Percentiles rank a stretch among this genome's conserved stretches.
Evolutionary conservation across 73 alveolate species (phyloP).

Genomic region (Paramecium biaurelia): DNA sequence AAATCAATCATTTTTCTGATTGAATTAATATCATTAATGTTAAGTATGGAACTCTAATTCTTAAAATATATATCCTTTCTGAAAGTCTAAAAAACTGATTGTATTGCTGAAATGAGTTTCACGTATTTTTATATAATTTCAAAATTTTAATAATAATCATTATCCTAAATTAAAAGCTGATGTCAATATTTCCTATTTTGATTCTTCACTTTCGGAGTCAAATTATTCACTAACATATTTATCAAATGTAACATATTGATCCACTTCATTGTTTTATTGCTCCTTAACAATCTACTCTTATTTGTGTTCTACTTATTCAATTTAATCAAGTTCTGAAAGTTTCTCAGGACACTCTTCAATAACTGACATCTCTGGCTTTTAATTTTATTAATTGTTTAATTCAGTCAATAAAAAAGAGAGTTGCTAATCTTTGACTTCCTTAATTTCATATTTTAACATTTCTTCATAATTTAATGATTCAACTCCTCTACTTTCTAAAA

Average conservation of each 20-base stretch:
- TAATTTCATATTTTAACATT: conserved; percentile 17
- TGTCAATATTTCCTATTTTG: not conserved
- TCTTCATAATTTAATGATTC: conserved; percentile 1
- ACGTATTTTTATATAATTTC: not conserved
- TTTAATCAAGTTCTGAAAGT: not conserved
- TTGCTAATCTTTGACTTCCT: not conserved
- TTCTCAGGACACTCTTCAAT: conserved; percentile 21
- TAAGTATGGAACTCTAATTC: too few species aligned
- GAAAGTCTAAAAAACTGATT: too few species aligned
- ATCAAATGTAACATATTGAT: conserved; percentile 5
- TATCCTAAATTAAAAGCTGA: not conserved
- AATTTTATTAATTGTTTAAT: not conserved
- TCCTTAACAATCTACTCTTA: not conserved
- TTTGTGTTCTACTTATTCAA: not conserved
- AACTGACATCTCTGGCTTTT: not conserved
- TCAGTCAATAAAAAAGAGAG: conserved; percentile 14
- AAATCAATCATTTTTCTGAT: not conserved
- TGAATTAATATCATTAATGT: not conserved
- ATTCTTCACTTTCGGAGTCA: not conserved
- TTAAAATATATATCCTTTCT: too few species aligned
- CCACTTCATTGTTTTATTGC: not conserved
- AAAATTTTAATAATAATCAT: not conserved
- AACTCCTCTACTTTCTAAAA: not conserved
- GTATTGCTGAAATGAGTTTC: too few species aligned
- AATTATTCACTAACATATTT: not conserved